Conservation (phyloP, 1,284 basidiomycete species). For the Malassezia japonica region DNA sequence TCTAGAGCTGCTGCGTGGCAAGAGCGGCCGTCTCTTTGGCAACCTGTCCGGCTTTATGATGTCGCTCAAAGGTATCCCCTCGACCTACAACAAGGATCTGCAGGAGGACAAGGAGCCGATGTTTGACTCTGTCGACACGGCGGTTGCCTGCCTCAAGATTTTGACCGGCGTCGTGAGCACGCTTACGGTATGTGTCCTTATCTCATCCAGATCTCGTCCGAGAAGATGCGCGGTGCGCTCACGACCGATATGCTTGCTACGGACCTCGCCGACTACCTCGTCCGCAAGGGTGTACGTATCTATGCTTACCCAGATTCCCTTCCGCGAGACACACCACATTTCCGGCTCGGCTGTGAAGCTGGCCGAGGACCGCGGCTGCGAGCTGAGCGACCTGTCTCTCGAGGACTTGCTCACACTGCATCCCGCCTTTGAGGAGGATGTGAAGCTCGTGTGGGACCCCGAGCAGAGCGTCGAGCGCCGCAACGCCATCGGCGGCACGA, state of each 20-base stretch:
- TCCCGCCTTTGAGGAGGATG: constrained; percentile 70
- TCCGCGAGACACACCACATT: constrained; percentile 96
- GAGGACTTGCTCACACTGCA: constrained; percentile 69
- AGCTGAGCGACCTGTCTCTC: constrained; percentile 69
- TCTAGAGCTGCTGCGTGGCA: constrained; percentile 84
- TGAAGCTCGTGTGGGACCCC: constrained; percentile 51
- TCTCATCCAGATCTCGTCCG: constrained; percentile 62
- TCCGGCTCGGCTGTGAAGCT: constrained; percentile 90
- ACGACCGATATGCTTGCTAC: constrained; percentile 97
- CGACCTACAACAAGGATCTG: constrained; percentile 97
- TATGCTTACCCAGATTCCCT: constrained; percentile 56
- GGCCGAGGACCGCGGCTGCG: constrained; percentile 71
- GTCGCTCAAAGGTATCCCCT: constrained; percentile 91
- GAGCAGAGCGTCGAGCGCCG: constrained; percentile 75
- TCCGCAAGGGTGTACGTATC: constrained; percentile 78
- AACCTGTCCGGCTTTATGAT: constrained; percentile 92
- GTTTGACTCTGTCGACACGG: constrained; percentile 84
- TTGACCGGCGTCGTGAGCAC: constrained; percentile 89
- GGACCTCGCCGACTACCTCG: constrained; percentile 92
- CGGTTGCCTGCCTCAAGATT: constrained; percentile 80
- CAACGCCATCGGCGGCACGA: constrained; percentile 83
- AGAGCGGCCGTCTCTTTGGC: constrained; percentile 86
- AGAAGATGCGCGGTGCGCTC: constrained; percentile 78
- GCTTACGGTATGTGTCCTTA: constrained; percentile 48
- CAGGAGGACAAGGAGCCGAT: constrained; percentile 98